Evolutionary conservation across 2,329 filamentous ascomycete genomes (phyloP).

Genomic region (Colletotrichum sp.): DNA sequence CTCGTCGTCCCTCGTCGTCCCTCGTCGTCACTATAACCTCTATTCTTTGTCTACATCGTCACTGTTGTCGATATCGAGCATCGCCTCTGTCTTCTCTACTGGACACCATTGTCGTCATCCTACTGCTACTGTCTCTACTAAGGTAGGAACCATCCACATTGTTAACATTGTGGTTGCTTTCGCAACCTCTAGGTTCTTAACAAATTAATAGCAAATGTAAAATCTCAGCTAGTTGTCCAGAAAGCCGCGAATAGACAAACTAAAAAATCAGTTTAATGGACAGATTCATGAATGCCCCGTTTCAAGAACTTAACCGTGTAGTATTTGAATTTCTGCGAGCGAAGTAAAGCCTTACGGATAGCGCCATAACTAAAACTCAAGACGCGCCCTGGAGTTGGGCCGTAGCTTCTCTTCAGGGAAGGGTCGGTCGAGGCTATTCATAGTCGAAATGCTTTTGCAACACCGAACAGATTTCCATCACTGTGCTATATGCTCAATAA

Average conservation of each 20-base stretch:
- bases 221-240: background rate
- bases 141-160: background rate
- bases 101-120: background rate
- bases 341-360: background rate
- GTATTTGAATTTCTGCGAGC: background rate
- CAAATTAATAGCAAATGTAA: accelerated
- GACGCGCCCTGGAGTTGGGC: too few relatives aligned
- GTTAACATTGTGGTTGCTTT: background rate
- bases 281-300: too few relatives aligned
- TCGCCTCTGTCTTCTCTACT: background rate
- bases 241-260: background rate
- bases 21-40: background rate
- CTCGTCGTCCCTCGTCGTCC: background rate
- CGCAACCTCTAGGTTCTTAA: background rate
- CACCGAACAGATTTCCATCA: too few relatives aligned
- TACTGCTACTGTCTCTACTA: background rate
- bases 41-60: background rate
- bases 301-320: too few relatives aligned
- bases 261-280: background rate
- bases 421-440: too few relatives aligned
- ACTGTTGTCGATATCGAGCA: background rate
- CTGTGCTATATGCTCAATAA: too few relatives aligned
- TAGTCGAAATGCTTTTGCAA: too few relatives aligned
- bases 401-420: background rate
- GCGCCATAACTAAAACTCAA: background rate